phyloP scores from a whole-genome alignment of 2,329 filamentous ascomycete species.

The Fragosphaeria purpurea region DNA sequence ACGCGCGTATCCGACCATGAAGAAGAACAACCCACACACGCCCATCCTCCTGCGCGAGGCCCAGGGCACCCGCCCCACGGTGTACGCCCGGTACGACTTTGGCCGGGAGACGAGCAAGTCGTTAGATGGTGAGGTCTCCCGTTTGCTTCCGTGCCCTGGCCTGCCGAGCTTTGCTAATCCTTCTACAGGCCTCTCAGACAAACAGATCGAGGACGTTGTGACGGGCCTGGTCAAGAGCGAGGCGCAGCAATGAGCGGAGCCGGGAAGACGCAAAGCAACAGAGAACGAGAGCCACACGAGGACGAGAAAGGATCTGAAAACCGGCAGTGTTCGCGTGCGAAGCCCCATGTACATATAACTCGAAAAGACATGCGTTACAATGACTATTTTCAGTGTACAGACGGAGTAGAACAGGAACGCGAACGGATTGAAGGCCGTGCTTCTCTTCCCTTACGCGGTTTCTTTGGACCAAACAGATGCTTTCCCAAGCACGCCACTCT shows the following conservation, averaged over 20 bases:
- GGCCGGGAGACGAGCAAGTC: slow-evolving; percentile 48
- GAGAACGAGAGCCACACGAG: no score
- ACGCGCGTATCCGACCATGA: slow-evolving; percentile 93
- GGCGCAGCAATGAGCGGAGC: slow-evolving; percentile 8
- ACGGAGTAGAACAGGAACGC: no score
- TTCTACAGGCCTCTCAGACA: slow-evolving; percentile 38
- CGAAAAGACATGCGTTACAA: no score
- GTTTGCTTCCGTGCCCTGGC: not conserved
- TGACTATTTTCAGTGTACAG: no score
- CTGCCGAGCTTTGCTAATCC: not conserved
- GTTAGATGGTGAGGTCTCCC: slow-evolving; percentile 34
- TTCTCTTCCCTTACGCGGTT: no score
- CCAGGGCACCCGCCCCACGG: slow-evolving; percentile 67
- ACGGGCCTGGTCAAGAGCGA: slow-evolving; percentile 41
- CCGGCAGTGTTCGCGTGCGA: no score
- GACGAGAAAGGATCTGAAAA: no score
- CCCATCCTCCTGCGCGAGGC: slow-evolving; percentile 96
- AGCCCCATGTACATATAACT: no score
- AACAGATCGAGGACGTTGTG: slow-evolving; percentile 52
- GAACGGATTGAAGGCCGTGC: no score
- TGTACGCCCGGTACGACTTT: slow-evolving; percentile 81
- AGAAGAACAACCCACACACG: slow-evolving; percentile 92
- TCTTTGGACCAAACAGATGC: no score
- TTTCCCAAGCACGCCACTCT: no score
- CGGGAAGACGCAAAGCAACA: no score